Evolutionary conservation across 768 basidiomycete species (phyloP), one percentile per base, ranked within the genome.

Genomic region (Naganishia onofrii): DNA sequence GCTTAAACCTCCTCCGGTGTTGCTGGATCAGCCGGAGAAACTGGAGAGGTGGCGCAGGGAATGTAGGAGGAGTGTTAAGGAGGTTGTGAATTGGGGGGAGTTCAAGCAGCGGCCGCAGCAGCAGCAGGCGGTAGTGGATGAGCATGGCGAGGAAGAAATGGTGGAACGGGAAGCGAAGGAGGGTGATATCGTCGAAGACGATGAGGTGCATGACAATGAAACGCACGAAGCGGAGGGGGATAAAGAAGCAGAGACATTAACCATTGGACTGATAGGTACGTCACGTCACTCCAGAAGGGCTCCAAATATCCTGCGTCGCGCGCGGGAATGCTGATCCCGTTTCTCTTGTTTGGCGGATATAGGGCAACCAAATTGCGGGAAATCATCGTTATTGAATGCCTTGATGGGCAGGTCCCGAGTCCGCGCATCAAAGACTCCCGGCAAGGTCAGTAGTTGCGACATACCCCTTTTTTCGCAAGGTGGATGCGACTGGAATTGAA

Each of bases 341-440:
- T 23, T 5, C 38, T n/a, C 86, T 94, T 23, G 92, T 95, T 34
- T 19, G 26, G 5, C 42, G 42, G 42, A 8, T 42, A 15, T 42
- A 42, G 93, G 93, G 23, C 98, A 99, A 79, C 96, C 96, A 0
- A 99, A 99, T 77, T 95, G 97, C 28, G 96, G 96, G 19, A 99
- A 99, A 82, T 98, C 95, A 0, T 94, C 92, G 71, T 93, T 96
- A 6, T 94, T 99, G 76, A 99, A 99, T 79, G 90, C 95, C 7
- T 85, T 99, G 8, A 85, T 99, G 6, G 96, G 95, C 44, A 90
- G 93, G 79, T 95, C 96, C 84, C 93, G 91, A 85, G 96, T 99
- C 72, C 48, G 76, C 53, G 79, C 79, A 0, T 75, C 76, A 69
- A 71, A 74, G 32, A 78, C 77, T 1, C 79, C 79, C 26, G 79